phyloP scores from a whole-genome alignment of 208 protist species.

The Acanthamoeba lenticulata region DNA sequence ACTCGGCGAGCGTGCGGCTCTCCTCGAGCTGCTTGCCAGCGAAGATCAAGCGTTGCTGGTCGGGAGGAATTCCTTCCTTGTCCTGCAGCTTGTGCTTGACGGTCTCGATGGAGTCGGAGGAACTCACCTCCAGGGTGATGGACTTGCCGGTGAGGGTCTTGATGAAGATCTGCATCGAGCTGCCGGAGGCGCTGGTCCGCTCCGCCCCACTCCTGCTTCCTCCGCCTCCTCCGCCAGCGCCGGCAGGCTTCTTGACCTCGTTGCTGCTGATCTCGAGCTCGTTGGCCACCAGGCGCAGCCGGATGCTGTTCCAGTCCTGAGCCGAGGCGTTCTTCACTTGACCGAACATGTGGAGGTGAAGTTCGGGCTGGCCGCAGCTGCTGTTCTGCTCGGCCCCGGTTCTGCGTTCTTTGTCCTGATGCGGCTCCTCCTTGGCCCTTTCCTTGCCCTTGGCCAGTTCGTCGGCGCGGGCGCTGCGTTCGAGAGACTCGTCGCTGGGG shows the following conservation, averaged over 20 bases:
- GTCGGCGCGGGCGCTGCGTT: background rate
- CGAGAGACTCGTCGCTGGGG: background rate
- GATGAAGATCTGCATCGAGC: too few species aligned
- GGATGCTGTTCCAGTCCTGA: background rate
- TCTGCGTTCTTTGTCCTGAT: too few species aligned
- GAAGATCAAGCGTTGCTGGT: constrained; percentile 95
- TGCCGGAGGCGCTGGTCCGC: too few species aligned
- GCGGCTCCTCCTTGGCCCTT: background rate
- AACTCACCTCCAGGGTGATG: constrained; percentile 89
- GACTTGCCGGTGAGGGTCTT: constrained; percentile 76
- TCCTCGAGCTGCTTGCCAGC: constrained; percentile 95
- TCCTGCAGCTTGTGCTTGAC: constrained; percentile 99
- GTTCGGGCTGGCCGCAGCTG: background rate
- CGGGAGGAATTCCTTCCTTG: too few species aligned
- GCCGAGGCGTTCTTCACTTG: background rate
- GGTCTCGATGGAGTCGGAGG: constrained; percentile 96
- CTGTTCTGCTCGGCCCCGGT: too few species aligned
- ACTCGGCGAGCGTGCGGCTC: constrained; percentile 89
- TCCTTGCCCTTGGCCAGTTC: background rate
- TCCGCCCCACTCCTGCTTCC: background rate
- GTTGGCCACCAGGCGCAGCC: background rate
- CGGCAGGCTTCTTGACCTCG: background rate
- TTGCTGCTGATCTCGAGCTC: background rate
- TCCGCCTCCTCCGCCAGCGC: background rate
- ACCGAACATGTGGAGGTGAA: background rate